Percentiles rank a stretch among this genome's conserved stretches.
These are phyloP conservation scores for Lenzites betulinus DNA, from an alignment of 768 basidiomycete species.

Conservation along the genomic window DNA sequence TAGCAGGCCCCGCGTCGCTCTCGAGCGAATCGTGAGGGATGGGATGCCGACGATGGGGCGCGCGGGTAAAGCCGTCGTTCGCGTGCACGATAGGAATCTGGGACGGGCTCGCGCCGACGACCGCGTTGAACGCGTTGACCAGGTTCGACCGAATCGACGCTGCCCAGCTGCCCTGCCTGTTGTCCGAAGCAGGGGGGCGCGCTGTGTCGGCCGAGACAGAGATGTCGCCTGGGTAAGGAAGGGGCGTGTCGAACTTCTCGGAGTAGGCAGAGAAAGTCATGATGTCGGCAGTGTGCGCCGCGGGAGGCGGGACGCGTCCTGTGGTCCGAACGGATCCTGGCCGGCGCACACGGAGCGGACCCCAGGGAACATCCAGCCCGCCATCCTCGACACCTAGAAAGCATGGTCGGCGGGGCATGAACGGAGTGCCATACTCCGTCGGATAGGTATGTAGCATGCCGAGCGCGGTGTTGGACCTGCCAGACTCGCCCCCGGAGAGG, in stretches of 20 bases:
- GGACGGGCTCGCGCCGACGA: slow-evolving; percentile 37
- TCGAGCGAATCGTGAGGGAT: neutral
- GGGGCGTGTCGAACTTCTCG: slow-evolving; percentile 5
- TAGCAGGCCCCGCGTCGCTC: neutral
- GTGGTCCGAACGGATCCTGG: neutral
- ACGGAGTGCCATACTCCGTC: slow-evolving; percentile 24
- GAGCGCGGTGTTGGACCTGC: slow-evolving; percentile 27
- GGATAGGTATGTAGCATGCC: slow-evolving; percentile 17
- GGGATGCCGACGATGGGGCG: slow-evolving; percentile 1
- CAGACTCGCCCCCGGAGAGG: slow-evolving; percentile 32
- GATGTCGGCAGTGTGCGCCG: neutral
- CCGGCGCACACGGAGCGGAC: slow-evolving; percentile 11
- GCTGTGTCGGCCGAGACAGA: neutral
- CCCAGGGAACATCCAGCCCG: slow-evolving; percentile 38
- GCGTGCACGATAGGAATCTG: neutral
- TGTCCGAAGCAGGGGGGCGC: neutral
- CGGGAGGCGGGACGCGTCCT: neutral
- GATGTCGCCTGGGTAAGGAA: slow-evolving; percentile 36
- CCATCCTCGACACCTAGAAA: slow-evolving; percentile 36
- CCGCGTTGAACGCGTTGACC: slow-evolving; percentile 50
- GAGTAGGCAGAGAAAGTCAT: too few species aligned
- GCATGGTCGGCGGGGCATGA: slow-evolving; percentile 29
- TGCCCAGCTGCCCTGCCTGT: slow-evolving; percentile 41
- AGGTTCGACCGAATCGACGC: slow-evolving; percentile 45
- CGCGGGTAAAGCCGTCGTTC: slow-evolving; percentile 13